phyloP scores from a whole-genome alignment of 2,329 filamentous ascomycete species.

The Laburnicola sp. region DNA sequence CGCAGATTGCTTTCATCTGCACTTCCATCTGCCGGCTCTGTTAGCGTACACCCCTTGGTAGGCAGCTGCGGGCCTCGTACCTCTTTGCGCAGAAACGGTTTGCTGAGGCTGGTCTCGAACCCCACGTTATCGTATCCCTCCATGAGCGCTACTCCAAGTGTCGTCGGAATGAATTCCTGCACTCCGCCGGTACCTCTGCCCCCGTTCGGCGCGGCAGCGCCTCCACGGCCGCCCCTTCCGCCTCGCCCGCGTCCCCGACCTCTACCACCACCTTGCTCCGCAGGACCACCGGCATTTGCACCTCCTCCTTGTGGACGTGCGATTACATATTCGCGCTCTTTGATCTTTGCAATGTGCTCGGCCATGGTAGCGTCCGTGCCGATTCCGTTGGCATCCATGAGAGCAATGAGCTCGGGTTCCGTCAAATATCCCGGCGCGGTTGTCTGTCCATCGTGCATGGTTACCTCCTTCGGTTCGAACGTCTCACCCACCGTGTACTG shows the following conservation, averaged over 20 bases:
- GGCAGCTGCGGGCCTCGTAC: constrained; percentile 36
- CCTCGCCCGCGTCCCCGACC: constrained; percentile 44
- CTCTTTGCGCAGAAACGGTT: constrained; percentile 94
- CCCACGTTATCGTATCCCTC: constrained; percentile 95
- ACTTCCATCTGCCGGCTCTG: constrained; percentile 70
- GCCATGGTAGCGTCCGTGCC: constrained; percentile 99
- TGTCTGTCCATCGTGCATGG: constrained; percentile 90
- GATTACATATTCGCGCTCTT: constrained; percentile 82
- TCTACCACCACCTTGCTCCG: constrained; percentile 47
- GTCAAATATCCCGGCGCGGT: constrained; percentile 83
- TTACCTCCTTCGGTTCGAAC: constrained; percentile 86
- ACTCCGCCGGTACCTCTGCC: constrained; percentile 57
- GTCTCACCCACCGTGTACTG: constrained; percentile 76
- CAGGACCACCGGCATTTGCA: constrained; percentile 44
- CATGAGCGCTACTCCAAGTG: constrained; percentile 86
- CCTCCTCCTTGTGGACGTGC: constrained; percentile 57
- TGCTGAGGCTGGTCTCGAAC: constrained; percentile 87
- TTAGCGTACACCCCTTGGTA: constrained; percentile 19
- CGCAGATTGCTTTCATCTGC: constrained; percentile 96
- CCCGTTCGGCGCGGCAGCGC: constrained; percentile 47
- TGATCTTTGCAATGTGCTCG: constrained; percentile 95
- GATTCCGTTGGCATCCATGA: constrained; percentile 99
- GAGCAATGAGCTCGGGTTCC: constrained; percentile 88
- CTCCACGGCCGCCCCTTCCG: constrained; percentile 53
- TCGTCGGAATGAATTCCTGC: constrained; percentile 90